These are phyloP conservation scores for Liriodendron chinense DNA, from an alignment of 164 flowering plant genomes.

Conservation along the genomic window DNA sequence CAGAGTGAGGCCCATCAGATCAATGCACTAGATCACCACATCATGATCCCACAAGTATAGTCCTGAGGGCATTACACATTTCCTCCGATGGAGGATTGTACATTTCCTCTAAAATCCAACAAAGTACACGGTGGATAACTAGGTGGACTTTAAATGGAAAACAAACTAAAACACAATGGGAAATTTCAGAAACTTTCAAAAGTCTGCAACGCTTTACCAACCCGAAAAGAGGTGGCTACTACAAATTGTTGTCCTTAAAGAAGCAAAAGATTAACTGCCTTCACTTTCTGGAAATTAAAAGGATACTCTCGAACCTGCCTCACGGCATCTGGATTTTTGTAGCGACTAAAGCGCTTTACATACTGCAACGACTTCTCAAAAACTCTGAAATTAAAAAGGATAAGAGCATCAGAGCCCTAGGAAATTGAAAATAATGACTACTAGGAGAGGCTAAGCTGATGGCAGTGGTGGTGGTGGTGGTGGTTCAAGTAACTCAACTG, in stretches of 20 bases:
- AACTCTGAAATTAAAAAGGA: conserved; percentile 45
- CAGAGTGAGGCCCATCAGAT: no score
- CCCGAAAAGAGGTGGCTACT: background rate
- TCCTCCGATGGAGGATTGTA: background rate
- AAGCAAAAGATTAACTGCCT: background rate
- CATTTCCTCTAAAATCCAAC: background rate
- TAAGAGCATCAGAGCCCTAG: background rate
- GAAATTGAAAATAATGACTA: background rate
- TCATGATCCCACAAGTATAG: background rate
- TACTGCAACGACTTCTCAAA: conserved; percentile 97
- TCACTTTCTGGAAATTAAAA: conserved; percentile 10
- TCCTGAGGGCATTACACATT: background rate
- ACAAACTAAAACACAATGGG: background rate
- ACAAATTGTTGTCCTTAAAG: background rate
- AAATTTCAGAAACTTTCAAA: background rate
- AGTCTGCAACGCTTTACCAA: background rate
- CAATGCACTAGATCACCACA: no score
- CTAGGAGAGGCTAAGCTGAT: background rate
- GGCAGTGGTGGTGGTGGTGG: background rate
- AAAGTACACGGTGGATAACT: background rate
- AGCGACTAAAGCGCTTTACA: conserved; percentile 99
- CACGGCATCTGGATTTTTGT: conserved; percentile 93
- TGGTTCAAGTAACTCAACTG: background rate
- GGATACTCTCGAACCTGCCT: conserved; percentile 99
- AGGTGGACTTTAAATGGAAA: background rate